Percentiles rank a stretch among this genome's conserved stretches.
phyloP scores from a whole-genome alignment of 768 basidiomycete species.

The Rubroboletus pulcherrimus region DNA sequence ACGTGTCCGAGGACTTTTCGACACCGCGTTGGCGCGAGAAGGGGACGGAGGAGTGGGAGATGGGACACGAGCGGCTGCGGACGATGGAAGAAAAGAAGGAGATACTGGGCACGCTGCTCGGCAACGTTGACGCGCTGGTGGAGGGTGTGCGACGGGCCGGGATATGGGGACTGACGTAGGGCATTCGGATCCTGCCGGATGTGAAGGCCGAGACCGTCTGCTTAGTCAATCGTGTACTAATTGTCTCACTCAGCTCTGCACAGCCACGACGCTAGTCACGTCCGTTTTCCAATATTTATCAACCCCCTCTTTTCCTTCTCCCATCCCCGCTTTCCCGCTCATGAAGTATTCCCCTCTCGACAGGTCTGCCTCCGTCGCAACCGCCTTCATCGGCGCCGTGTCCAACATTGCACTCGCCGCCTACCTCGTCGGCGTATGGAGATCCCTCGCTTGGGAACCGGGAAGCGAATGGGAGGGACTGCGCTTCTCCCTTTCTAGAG shows the following conservation, averaged over 20 bases:
- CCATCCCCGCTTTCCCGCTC: background rate
- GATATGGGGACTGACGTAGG: constrained; percentile 71
- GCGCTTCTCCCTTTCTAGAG: constrained; percentile 37
- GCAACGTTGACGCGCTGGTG: constrained; percentile 88
- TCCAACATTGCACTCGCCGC: constrained; percentile 39
- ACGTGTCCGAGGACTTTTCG: constrained; percentile 24
- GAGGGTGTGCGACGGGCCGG: constrained; percentile 84
- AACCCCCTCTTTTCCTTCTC: background rate
- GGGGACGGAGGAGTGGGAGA: constrained; percentile 5
- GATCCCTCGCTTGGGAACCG: constrained; percentile 43
- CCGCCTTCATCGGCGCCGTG: constrained; percentile 38
- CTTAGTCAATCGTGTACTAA: constrained; percentile 12
- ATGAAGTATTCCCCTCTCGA: constrained; percentile 7
- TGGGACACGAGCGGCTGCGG: constrained; percentile 27
- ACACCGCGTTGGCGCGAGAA: constrained; percentile 8
- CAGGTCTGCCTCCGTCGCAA: constrained; percentile 36
- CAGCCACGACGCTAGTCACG: background rate
- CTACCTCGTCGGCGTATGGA: constrained; percentile 42
- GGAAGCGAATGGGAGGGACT: constrained; percentile 50
- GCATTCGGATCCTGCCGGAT: background rate
- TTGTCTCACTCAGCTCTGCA: constrained; percentile 12
- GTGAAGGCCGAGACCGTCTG: background rate
- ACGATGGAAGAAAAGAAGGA: constrained; percentile 84
- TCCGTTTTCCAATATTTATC: no score
- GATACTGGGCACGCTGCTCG: constrained; percentile 74